phyloP scores from a whole-genome alignment of 495 filamentous ascomycete genomes.

The Geoglossum glabrum region DNA sequence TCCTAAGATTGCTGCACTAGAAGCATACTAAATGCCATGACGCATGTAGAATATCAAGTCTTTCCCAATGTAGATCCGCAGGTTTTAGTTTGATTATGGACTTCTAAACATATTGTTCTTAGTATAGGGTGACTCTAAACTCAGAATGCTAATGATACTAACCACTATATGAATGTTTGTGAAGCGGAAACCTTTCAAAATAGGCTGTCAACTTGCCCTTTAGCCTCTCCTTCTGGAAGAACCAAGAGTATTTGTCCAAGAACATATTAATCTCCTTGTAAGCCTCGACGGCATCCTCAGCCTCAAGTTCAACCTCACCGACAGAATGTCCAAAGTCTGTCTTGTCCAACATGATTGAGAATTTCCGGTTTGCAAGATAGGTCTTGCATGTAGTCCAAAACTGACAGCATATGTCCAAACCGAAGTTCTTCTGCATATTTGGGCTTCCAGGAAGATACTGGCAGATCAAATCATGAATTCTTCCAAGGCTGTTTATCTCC shows the following conservation, averaged over 20 bases:
- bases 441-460: neutral
- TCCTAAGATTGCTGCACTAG: no score
- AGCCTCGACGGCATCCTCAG: constrained; percentile 8
- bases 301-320: constrained; percentile 21
- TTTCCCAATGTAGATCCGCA: no score
- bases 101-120: no score
- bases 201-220: constrained; percentile 23
- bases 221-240: constrained; percentile 15
- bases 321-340: constrained; percentile 20
- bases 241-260: constrained; percentile 20
- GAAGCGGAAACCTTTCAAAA: constrained; percentile 10
- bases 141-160: constrained; percentile 1
- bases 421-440: constrained; percentile 6
- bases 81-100: no score
- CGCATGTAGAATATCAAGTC: no score
- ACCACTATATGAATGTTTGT: neutral
- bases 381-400: constrained; percentile 15
- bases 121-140: no score
- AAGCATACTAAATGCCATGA: no score
- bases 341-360: constrained; percentile 17
- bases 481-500: constrained; percentile 9
- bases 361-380: constrained; percentile 18
- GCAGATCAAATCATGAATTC: constrained; percentile 5
- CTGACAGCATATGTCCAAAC: constrained; percentile 13
- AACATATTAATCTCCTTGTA: constrained; percentile 15